These are phyloP conservation scores for Sporobolus alterniflorus DNA, from an alignment of 202 grass and related monocot species.

Conservation along the genomic window DNA sequence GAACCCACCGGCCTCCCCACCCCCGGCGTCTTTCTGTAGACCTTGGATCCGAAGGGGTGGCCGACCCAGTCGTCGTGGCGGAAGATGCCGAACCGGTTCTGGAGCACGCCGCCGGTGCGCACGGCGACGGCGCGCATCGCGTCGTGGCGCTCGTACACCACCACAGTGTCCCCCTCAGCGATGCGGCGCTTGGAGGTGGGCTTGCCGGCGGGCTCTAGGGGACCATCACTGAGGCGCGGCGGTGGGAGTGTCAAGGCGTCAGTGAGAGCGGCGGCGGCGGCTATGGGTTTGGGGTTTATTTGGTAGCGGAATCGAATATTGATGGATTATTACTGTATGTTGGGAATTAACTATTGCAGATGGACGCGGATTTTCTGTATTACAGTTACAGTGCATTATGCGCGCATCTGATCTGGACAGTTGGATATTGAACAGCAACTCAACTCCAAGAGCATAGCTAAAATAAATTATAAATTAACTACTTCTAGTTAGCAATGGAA, in stretches of 20 bases:
- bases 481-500: too few relatives aligned
- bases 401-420: too few relatives aligned
- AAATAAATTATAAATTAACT: too few relatives aligned
- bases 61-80: slow-evolving; percentile 85
- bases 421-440: too few relatives aligned
- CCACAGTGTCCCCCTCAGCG: slow-evolving; percentile 72
- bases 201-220: slow-evolving; percentile 42
- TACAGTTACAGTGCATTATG: too few relatives aligned
- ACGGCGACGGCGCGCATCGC: slow-evolving; percentile 35
- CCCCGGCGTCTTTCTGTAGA: slow-evolving; percentile 44
- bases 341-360: too few relatives aligned
- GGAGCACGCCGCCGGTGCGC: slow-evolving; percentile 47
- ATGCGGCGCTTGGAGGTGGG: slow-evolving; percentile 58
- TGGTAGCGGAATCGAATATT: not conserved
- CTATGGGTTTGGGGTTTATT: not conserved
- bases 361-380: too few relatives aligned
- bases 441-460: too few relatives aligned
- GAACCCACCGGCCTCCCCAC: slow-evolving; percentile 53
- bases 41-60: slow-evolving; percentile 79
- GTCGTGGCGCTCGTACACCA: slow-evolving; percentile 50
- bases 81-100: slow-evolving; percentile 87
- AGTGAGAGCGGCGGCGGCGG: not conserved
- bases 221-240: slow-evolving; percentile 34
- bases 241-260: not conserved
- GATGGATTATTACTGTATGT: too few relatives aligned